phyloP scores from a whole-genome alignment of 2,329 filamentous ascomycete genomes.

The Blumeria graminis region DNA sequence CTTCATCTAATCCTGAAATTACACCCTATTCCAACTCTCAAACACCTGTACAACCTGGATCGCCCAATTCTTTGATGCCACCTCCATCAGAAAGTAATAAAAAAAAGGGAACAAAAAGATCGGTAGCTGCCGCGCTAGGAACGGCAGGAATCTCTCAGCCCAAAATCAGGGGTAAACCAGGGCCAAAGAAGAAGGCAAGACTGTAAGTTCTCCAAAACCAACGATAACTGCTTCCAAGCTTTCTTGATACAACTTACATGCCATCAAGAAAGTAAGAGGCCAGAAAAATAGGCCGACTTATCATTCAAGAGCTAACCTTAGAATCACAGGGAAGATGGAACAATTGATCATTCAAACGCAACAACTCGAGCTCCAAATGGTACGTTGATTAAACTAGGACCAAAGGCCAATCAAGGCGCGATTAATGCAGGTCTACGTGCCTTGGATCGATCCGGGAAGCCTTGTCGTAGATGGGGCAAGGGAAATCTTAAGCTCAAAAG shows the following conservation, averaged over 20 bases:
- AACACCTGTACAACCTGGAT: conserved; percentile 31
- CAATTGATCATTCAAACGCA: conserved; percentile 29
- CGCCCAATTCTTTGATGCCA: conserved; percentile 28
- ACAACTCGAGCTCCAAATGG: conserved; percentile 19
- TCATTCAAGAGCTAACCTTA: conserved; percentile 1
- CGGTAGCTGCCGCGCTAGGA: conserved; percentile 35
- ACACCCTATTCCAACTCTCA: conserved; percentile 34
- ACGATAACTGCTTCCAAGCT: not conserved
- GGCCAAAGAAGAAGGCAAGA: conserved; percentile 87
- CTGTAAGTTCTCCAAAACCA: conserved; percentile 37
- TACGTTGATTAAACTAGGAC: conserved; percentile 48
- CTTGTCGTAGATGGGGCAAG: conserved; percentile 76
- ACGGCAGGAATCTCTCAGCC: conserved; percentile 41
- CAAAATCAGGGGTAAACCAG: conserved; percentile 48
- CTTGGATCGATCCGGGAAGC: conserved; percentile 74
- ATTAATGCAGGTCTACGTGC: conserved; percentile 93
- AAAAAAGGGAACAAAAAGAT: conserved; percentile 52
- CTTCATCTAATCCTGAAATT: conserved; percentile 25
- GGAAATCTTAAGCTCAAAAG: conserved; percentile 69
- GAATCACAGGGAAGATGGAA: conserved; percentile 31
- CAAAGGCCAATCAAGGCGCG: conserved; percentile 87
- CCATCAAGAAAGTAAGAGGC: too few relatives aligned
- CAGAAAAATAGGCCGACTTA: too few relatives aligned
- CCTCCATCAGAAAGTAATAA: conserved; percentile 37
- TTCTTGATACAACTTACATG: not conserved